Conservation (phyloP, 495 filamentous ascomycete species). For the Aspergillus ostianus region DNA sequence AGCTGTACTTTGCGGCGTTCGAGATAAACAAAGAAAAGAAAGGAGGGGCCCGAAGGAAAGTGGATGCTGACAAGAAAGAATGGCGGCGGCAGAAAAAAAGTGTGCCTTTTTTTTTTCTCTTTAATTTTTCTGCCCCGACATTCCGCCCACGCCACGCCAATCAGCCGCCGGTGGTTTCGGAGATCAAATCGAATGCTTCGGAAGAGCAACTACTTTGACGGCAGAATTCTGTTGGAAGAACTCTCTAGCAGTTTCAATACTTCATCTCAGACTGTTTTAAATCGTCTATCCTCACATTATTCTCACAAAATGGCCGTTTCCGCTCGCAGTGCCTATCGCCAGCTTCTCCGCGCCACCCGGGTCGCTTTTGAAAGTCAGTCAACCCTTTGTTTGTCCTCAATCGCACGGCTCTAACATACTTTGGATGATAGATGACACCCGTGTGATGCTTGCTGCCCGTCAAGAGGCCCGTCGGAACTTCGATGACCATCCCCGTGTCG, state of each 20-base stretch:
- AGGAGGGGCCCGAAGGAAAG: constrained; percentile 16
- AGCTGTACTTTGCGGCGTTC: constrained; percentile 7
- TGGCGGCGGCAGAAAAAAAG: constrained; percentile 16
- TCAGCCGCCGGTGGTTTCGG: constrained; percentile 30
- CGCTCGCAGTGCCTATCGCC: constrained; percentile 76
- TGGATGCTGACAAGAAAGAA: constrained; percentile 16
- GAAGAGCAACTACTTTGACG: not conserved
- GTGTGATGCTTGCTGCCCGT: constrained; percentile 66
- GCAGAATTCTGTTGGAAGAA: not conserved
- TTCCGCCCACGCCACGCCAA: constrained; percentile 31
- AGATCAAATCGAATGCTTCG: constrained; percentile 20
- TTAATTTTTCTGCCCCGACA: constrained; percentile 37
- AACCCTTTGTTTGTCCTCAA: not conserved
- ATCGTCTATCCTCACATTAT: constrained; percentile 1
- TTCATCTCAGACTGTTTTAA: not conserved
- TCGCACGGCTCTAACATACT: constrained; percentile 1
- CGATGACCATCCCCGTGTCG: constrained; percentile 57
- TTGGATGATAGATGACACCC: constrained; percentile 58
- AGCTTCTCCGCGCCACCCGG: constrained; percentile 76
- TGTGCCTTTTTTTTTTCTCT: constrained; percentile 26
- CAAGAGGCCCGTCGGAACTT: constrained; percentile 69
- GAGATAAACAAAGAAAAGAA: constrained; percentile 7
- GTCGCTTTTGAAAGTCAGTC: constrained; percentile 78
- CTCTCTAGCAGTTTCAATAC: not conserved
- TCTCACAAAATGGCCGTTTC: constrained; percentile 39